Evolutionary conservation across 768 basidiomycete species (phyloP).

Genomic region (Phallus indusiatus): DNA sequence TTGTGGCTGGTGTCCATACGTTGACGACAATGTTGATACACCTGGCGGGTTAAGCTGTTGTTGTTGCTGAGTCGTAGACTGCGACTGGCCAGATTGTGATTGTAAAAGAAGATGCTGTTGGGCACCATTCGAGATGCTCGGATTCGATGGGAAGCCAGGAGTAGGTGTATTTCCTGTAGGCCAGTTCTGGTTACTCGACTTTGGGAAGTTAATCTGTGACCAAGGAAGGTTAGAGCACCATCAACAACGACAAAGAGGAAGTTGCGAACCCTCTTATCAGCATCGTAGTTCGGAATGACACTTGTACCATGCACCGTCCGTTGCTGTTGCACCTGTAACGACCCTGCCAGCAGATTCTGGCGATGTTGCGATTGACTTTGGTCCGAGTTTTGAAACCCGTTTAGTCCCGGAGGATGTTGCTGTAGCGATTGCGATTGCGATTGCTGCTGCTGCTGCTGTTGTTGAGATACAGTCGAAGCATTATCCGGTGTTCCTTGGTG

Average conservation of each 20-base stretch:
- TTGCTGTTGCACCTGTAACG: slow-evolving; percentile 34
- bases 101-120: slow-evolving; percentile 20
- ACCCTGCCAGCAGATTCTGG: slow-evolving; percentile 39
- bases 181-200: slow-evolving; percentile 25
- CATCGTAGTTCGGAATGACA: slow-evolving; percentile 43
- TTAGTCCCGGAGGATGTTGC: slow-evolving; percentile 66
- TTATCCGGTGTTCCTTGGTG: slow-evolving; percentile 2
- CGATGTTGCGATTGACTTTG: slow-evolving; percentile 38
- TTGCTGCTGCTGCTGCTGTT: slow-evolving; percentile 25
- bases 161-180: slow-evolving; percentile 2
- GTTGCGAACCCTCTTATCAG: slow-evolving; percentile 62
- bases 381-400: slow-evolving; percentile 37
- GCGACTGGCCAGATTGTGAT: slow-evolving; percentile 18
- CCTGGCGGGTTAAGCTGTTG: slow-evolving; percentile 49
- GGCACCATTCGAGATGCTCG: slow-evolving; percentile 37
- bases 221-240: slow-evolving; percentile 3
- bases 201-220: slow-evolving; percentile 48
- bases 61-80: slow-evolving; percentile 22
- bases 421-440: slow-evolving; percentile 15
- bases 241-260: not conserved
- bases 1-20: slow-evolving; percentile 30
- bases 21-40: slow-evolving; percentile 33
- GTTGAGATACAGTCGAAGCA: slow-evolving; percentile 13
- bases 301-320: not conserved
- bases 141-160: slow-evolving; percentile 14